Conservation (phyloP, 2,329 filamentous ascomycete species). For the Diaporthe australafricana region DNA sequence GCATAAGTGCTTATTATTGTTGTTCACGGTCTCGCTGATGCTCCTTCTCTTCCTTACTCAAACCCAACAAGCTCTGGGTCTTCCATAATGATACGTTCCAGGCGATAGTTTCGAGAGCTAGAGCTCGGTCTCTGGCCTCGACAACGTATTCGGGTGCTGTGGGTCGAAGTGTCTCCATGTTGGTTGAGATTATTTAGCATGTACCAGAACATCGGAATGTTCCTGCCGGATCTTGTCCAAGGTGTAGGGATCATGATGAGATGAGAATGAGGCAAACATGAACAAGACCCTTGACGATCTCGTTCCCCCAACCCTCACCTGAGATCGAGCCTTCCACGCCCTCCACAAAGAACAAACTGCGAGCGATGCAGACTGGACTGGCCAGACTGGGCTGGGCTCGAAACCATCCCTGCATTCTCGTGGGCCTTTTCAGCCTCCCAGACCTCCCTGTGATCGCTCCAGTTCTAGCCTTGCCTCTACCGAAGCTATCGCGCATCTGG, state of each 20-base stretch:
- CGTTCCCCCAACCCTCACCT: constrained; percentile 5
- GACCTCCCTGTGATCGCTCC: background rate
- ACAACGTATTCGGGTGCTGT: no score
- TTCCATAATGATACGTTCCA: no score
- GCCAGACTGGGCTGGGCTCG: no score
- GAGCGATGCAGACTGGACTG: no score
- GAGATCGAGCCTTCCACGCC: background rate
- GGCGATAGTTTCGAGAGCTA: no score
- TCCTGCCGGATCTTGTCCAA: background rate
- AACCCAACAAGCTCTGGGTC: background rate
- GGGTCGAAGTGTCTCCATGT: background rate
- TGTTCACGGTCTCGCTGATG: no score
- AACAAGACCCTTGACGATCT: background rate
- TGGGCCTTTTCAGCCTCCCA: background rate
- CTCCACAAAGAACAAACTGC: no score
- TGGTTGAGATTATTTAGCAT: background rate
- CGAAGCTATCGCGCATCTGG: constrained; percentile 11
- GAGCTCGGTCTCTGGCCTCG: background rate
- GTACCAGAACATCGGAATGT: constrained; percentile 2
- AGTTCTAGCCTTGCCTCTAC: background rate
- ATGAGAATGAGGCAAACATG: background rate
- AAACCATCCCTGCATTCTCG: background rate
- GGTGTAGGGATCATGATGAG: background rate
- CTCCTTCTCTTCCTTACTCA: no score
- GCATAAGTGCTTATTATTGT: no score